Evolutionary conservation across 1,139 yeast genomes (phyloP).

Genomic region (Eremothecium gossypii): DNA sequence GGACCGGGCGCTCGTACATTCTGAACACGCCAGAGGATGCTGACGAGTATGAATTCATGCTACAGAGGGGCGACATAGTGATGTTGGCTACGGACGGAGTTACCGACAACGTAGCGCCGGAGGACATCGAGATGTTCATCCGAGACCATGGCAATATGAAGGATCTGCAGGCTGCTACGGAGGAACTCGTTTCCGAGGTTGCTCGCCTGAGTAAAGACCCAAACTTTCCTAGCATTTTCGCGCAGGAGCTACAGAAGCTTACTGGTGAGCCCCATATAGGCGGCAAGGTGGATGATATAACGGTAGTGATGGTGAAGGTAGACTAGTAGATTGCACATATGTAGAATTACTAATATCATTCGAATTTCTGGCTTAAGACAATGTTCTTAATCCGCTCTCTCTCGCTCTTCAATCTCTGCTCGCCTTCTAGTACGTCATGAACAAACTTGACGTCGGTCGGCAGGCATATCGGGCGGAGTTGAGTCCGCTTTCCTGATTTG

Average conservation of each 20-base stretch:
- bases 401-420: conserved; percentile 30
- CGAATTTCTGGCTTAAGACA: conserved; percentile 30
- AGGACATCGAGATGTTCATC: conserved; percentile 59
- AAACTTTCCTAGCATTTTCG: conserved; percentile 73
- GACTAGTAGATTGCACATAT: conserved; percentile 25
- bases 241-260: conserved; percentile 63
- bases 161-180: conserved; percentile 38
- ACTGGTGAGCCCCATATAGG: conserved; percentile 72
- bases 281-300: conserved; percentile 93
- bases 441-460: conserved; percentile 45
- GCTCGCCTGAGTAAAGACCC: conserved; percentile 63
- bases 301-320: conserved; percentile 64
- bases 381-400: conserved; percentile 32
- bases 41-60: conserved; percentile 35
- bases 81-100: conserved; percentile 92
- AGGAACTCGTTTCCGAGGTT: conserved; percentile 58
- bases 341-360: conserved; percentile 11
- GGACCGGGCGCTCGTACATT: conserved; percentile 51
- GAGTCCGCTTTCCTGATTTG: conserved; percentile 40
- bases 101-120: conserved; percentile 70
- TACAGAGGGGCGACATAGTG: conserved; percentile 62
- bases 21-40: conserved; percentile 43
- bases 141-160: conserved; percentile 37
- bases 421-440: conserved; percentile 33
- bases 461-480: conserved; percentile 37